Evolutionary conservation across 495 filamentous ascomycete species (phyloP).

Genomic region (Glarea lozoyensis): DNA sequence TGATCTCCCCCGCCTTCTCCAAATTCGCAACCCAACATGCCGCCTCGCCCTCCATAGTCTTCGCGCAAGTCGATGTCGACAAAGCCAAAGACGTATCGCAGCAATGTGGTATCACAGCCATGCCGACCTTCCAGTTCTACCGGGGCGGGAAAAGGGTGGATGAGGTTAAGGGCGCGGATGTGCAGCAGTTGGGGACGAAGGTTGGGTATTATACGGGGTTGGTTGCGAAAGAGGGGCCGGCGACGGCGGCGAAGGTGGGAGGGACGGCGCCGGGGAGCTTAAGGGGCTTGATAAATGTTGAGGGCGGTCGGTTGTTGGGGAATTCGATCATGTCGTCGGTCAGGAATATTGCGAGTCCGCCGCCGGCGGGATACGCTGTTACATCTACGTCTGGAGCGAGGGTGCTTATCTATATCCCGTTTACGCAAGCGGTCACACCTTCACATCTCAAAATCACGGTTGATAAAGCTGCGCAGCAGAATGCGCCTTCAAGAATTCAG

Average conservation of each 20-base stretch:
- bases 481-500: conserved; percentile 17
- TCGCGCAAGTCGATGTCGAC: conserved; percentile 91
- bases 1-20: conserved; percentile 64
- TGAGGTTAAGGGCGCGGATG: conserved; percentile 68
- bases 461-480: conserved; percentile 11
- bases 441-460: conserved; percentile 11
- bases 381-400: conserved; percentile 6
- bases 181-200: conserved; percentile 16
- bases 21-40: conserved; percentile 5
- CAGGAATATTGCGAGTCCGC: conserved; percentile 15
- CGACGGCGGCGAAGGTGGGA: neutral
- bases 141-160: conserved; percentile 58
- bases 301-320: conserved; percentile 6
- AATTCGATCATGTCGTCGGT: conserved; percentile 11
- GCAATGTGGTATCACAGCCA: conserved; percentile 76
- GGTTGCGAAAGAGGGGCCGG: conserved; percentile 5
- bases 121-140: conserved; percentile 89
- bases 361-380: conserved; percentile 13
- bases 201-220: conserved; percentile 16
- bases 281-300: conserved; percentile 11
- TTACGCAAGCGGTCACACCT: conserved; percentile 13
- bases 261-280: conserved; percentile 5
- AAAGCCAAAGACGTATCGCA: conserved; percentile 62
- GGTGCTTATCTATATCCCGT: conserved; percentile 13
- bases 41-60: conserved; percentile 35